Evolutionary conservation across 169 alveolate species (phyloP).

Genomic region (Plasmodium berghei): DNA sequence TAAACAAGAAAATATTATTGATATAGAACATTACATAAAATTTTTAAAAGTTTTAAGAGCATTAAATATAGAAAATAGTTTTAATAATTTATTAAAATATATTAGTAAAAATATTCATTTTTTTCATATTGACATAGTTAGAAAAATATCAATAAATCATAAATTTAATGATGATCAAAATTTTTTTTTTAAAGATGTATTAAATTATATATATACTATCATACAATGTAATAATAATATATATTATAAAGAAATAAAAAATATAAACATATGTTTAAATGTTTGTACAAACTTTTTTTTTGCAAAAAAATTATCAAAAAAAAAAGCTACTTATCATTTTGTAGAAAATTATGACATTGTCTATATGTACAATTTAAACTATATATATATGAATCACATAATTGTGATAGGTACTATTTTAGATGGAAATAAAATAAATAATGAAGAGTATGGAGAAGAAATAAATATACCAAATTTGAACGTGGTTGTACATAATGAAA

Average conservation of each 20-base stretch:
- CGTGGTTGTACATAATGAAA: background rate
- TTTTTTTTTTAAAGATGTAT: conserved; percentile 57
- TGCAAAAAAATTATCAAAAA: conserved; percentile 19
- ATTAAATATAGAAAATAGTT: conserved; percentile 31
- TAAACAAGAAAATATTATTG: conserved; percentile 11
- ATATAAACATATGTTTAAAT: conserved; percentile 50
- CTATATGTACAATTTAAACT: conserved; percentile 54
- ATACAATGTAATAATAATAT: conserved; percentile 40
- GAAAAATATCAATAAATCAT: conserved; percentile 53
- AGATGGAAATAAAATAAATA: background rate
- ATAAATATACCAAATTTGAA: background rate
- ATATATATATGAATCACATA: conserved; percentile 70
- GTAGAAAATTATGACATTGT: conserved; percentile 33
- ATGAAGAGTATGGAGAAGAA: background rate
- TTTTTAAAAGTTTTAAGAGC: conserved; percentile 39
- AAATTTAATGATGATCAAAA: conserved; percentile 7
- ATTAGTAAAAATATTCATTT: conserved; percentile 49
- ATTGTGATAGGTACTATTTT: conserved; percentile 20
- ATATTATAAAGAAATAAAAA: conserved; percentile 47
- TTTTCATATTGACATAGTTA: conserved; percentile 44
- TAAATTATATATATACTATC: conserved; percentile 48
- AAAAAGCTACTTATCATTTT: conserved; percentile 22
- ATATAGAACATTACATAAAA: conserved; percentile 33
- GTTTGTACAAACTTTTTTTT: conserved; percentile 56
- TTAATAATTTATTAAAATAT: conserved; percentile 29